phyloP scores from a whole-genome alignment of 2,329 filamentous ascomycete species.

The Emergomyces pasteurianus region DNA sequence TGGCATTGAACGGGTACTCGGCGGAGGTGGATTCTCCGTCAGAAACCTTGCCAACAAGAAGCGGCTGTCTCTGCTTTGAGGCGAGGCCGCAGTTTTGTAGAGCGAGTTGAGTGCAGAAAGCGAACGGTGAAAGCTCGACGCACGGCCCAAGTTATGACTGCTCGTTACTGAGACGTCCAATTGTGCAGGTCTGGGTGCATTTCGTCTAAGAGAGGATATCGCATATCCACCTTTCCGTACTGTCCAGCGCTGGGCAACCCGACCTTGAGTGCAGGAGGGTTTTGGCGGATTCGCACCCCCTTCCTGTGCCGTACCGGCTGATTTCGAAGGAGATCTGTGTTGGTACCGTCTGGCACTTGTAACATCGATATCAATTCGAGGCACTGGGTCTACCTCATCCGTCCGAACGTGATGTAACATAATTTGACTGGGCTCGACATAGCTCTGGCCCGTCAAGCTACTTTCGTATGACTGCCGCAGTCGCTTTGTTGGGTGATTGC shows the following conservation, averaged over 20 bases:
- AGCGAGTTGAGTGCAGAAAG: constrained; percentile 23
- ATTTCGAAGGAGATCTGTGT: neutral
- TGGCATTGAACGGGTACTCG: constrained; percentile 7
- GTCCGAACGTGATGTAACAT: neutral
- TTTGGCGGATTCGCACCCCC: neutral
- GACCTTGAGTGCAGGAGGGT: neutral
- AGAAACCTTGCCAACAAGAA: constrained; percentile 28
- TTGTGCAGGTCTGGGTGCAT: constrained; percentile 23
- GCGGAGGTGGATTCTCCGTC: constrained; percentile 7
- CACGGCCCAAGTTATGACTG: constrained; percentile 9
- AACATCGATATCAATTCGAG: neutral
- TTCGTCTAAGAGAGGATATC: constrained; percentile 26
- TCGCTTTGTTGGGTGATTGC: constrained; percentile 11
- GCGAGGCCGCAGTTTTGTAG: constrained; percentile 14
- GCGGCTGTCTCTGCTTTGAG: constrained; percentile 11
- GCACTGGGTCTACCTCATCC: neutral
- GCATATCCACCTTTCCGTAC: constrained; percentile 23
- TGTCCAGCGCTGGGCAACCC: constrained; percentile 16
- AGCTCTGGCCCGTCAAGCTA: neutral
- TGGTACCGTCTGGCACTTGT: neutral
- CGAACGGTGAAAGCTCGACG: constrained; percentile 20
- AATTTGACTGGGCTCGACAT: neutral
- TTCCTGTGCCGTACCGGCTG: neutral
- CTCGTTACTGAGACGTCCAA: constrained; percentile 17
- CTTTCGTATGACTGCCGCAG: constrained; percentile 13